A percentile compares a stretch with the other conserved stretches of the same genome.
phyloP scores from a whole-genome alignment of 2,329 filamentous ascomycete genomes.

The Tolypocladium inflatum region DNA sequence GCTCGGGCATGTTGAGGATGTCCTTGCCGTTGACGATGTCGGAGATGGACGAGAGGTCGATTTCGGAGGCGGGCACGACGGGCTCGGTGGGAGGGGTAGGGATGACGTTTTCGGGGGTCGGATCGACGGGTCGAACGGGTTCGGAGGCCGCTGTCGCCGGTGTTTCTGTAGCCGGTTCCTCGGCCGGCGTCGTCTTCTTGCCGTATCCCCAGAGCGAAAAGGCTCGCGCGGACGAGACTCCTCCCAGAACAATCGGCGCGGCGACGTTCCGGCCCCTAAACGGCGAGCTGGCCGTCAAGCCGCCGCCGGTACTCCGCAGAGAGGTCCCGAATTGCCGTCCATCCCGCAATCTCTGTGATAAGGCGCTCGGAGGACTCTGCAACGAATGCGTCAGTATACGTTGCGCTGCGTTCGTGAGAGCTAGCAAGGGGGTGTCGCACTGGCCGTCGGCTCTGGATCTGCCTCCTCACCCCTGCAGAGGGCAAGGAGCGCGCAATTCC shows the following conservation, averaged over 20 bases:
- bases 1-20: conserved; percentile 56
- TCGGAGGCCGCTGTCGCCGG: conserved; percentile 10
- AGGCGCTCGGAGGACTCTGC: conserved; percentile 14
- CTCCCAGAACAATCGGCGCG: conserved; percentile 20
- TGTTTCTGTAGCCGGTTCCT: conserved; percentile 5
- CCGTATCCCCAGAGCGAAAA: conserved; percentile 26
- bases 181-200: conserved; percentile 14
- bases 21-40: conserved; percentile 28
- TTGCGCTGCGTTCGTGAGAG: background rate
- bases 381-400: conserved; percentile 9
- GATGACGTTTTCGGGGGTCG: conserved; percentile 4
- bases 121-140: conserved; percentile 2
- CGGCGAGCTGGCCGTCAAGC: conserved; percentile 12
- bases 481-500: conserved; percentile 30
- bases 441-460: conserved; percentile 14
- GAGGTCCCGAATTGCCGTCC: conserved; percentile 26
- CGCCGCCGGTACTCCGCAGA: conserved; percentile 11
- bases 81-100: conserved; percentile 11
- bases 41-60: conserved; percentile 23
- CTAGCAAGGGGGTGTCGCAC: background rate
- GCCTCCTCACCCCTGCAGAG: conserved; percentile 20
- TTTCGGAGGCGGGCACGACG: conserved; percentile 15
- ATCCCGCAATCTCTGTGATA: conserved; percentile 20
- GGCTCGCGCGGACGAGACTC: conserved; percentile 18
- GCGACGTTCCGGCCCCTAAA: conserved; percentile 10